phyloP scores from a whole-genome alignment of 2,329 filamentous ascomycete species.

The Parastagonospora avenae region DNA sequence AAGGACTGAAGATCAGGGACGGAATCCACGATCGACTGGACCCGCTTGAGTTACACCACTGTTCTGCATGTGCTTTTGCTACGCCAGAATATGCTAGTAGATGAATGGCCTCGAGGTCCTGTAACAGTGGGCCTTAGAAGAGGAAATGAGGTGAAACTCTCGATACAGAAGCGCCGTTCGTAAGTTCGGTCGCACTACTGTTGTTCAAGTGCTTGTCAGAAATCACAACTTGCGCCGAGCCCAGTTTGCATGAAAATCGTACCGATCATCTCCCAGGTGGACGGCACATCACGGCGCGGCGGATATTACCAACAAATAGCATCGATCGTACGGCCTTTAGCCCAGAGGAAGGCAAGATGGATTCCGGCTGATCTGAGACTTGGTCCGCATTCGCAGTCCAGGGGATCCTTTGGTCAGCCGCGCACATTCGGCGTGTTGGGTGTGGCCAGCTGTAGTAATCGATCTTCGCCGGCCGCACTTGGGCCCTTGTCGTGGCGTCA shows the following conservation, averaged over 20 bases:
- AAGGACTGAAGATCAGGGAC: constrained; percentile 27
- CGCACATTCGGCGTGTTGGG: constrained; percentile 31
- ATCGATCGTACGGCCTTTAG: constrained; percentile 12
- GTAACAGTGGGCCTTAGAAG: constrained; percentile 20
- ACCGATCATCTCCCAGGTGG: constrained; percentile 20
- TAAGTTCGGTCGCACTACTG: constrained; percentile 1
- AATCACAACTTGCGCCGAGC: neutral
- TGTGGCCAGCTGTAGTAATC: constrained; percentile 31
- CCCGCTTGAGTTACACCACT: constrained; percentile 13
- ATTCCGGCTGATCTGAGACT: constrained; percentile 46
- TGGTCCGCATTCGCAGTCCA: constrained; percentile 26
- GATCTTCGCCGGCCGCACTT: constrained; percentile 43
- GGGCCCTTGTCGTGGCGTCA: constrained; percentile 38
- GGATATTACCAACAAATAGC: constrained; percentile 15
- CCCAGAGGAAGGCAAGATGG: constrained; percentile 19
- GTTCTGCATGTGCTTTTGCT: constrained; percentile 14
- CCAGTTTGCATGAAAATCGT: constrained; percentile 15
- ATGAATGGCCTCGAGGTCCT: constrained; percentile 16
- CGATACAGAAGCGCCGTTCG: constrained; percentile 1
- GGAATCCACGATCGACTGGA: constrained; percentile 7
- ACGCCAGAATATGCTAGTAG: constrained; percentile 12
- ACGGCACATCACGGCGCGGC: constrained; percentile 28
- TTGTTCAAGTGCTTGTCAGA: neutral
- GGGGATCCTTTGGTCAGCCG: constrained; percentile 34
- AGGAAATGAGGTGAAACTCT: constrained; percentile 21